A percentile compares a stretch with the other conserved stretches of the same genome.
These are phyloP conservation scores for Kurtzmaniella quercitrusa DNA, from an alignment of 1,139 yeast species.

Conservation along the genomic window DNA sequence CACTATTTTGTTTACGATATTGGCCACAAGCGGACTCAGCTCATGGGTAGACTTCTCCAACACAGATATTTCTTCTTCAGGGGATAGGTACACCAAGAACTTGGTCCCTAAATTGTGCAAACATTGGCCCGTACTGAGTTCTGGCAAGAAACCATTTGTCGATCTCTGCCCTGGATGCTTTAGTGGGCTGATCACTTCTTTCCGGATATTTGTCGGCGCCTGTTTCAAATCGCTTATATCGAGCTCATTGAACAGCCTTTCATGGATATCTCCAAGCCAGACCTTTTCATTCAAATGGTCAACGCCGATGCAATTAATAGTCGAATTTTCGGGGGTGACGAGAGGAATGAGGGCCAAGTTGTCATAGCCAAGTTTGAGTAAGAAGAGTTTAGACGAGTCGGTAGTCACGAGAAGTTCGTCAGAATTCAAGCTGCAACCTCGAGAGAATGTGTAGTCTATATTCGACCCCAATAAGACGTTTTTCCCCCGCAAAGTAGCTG, in stretches of 20 bases:
- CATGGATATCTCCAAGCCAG: slow-evolving; percentile 17
- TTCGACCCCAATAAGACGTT: slow-evolving; percentile 51
- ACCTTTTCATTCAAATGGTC: slow-evolving; percentile 19
- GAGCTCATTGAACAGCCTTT: not conserved
- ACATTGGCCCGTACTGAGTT: not conserved
- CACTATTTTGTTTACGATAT: slow-evolving; percentile 30
- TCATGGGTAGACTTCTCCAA: slow-evolving; percentile 12
- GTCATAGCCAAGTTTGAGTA: slow-evolving; percentile 24
- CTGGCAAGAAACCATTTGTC: not conserved
- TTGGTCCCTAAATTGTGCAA: slow-evolving; percentile 13
- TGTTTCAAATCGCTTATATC: not conserved
- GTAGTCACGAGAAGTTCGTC: slow-evolving; percentile 41
- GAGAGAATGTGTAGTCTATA: slow-evolving; percentile 45
- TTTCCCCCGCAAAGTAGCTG: slow-evolving; percentile 43
- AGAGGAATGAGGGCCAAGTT: slow-evolving; percentile 18
- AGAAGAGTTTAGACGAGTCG: slow-evolving; percentile 35
- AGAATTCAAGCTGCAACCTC: slow-evolving; percentile 28
- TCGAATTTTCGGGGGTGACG: slow-evolving; percentile 11
- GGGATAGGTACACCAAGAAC: slow-evolving; percentile 24
- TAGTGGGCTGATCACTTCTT: not conserved
- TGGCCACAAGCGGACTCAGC: slow-evolving; percentile 21
- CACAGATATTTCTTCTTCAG: slow-evolving; percentile 27
- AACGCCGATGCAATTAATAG: slow-evolving; percentile 15
- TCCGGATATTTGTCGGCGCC: not conserved
- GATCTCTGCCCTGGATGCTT: not conserved